A percentile compares a stretch with the other conserved stretches of the same genome.
phyloP scores from a whole-genome alignment of 1,139 yeast genomes.

The Geotrichum aggregatum region DNA sequence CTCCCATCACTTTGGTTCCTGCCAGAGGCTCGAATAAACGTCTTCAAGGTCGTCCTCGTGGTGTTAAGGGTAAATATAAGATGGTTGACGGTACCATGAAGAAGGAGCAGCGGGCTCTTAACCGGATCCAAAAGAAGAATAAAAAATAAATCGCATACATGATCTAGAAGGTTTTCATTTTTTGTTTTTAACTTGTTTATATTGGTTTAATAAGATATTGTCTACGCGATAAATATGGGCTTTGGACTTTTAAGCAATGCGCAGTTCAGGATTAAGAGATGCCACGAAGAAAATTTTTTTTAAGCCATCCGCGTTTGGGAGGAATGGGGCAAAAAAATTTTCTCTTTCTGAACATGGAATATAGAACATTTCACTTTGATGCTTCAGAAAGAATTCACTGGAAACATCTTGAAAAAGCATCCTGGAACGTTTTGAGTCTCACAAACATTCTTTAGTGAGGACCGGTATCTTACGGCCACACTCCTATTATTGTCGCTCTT shows the following conservation, averaged over 20 bases:
- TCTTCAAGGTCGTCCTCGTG: conserved; percentile 91
- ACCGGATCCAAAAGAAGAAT: conserved; percentile 81
- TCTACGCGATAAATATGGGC: background rate
- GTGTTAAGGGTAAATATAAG: conserved; percentile 94
- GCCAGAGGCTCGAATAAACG: conserved; percentile 88
- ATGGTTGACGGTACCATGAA: conserved; percentile 98
- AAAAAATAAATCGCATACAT: conserved; percentile 33
- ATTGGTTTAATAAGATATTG: background rate
- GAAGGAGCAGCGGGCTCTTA: conserved; percentile 92
- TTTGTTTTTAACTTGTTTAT: too few species aligned
- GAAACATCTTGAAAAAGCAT: background rate
- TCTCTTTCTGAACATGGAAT: background rate
- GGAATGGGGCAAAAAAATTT: background rate
- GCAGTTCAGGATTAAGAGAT: too few species aligned
- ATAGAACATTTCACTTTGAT: background rate
- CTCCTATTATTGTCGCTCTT: background rate
- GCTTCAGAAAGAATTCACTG: background rate
- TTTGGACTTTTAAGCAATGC: too few species aligned
- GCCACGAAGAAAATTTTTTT: background rate
- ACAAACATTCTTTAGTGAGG: too few species aligned
- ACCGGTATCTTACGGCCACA: background rate
- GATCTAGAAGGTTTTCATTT: too few species aligned
- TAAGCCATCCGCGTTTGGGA: conserved; percentile 1
- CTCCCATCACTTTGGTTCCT: conserved; percentile 81
- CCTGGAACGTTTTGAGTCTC: background rate